Conservation (phyloP, 2,329 filamentous ascomycete species). For the Ceratocystis variospora region DNA sequence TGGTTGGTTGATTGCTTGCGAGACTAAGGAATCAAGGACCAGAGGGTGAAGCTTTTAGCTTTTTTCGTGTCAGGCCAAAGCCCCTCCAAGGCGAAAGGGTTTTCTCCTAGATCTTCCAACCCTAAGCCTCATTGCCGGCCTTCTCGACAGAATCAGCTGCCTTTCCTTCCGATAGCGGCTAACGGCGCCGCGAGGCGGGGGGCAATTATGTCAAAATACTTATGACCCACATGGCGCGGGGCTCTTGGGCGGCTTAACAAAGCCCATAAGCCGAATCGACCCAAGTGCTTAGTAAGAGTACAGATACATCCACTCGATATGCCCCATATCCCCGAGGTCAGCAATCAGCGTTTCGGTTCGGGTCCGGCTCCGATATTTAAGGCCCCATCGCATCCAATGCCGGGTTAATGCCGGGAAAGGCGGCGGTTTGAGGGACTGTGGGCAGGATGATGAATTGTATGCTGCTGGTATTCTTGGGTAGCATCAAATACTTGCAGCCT, state of each 20-base stretch:
- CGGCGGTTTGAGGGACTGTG: too few relatives aligned
- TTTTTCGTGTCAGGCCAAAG: background rate
- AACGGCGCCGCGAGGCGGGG: background rate
- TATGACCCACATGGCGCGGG: background rate
- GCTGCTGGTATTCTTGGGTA: background rate
- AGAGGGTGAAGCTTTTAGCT: background rate
- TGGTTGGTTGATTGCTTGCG: background rate
- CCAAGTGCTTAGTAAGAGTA: background rate
- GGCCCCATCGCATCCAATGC: background rate
- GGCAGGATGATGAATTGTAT: background rate
- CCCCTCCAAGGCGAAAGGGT: background rate
- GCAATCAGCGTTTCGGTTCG: background rate
- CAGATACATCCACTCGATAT: background rate
- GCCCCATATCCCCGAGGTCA: background rate
- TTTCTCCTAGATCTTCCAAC: background rate
- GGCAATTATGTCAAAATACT: background rate
- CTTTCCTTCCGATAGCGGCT: conserved; percentile 18
- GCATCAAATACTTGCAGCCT: background rate
- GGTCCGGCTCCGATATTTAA: background rate
- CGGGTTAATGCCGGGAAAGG: background rate
- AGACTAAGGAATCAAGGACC: background rate
- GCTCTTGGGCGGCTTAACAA: background rate
- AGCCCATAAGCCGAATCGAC: background rate
- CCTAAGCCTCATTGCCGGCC: background rate
- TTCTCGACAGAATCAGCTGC: background rate